Conservation (phyloP, 495 filamentous ascomycete species). For the Penicillium maclennaniae region DNA sequence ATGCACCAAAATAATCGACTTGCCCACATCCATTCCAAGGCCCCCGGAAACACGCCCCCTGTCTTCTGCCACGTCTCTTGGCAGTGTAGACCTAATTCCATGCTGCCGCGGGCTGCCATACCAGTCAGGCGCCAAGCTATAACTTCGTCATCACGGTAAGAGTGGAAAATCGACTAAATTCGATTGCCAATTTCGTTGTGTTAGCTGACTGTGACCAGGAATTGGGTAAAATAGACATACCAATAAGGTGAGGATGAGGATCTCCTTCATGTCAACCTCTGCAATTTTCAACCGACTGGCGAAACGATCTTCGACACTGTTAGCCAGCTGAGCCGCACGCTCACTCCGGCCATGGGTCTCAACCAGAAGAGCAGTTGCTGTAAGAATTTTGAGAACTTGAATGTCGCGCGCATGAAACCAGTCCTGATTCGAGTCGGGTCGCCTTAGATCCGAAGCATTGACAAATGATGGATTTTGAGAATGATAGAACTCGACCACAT, state of each 20-base stretch:
- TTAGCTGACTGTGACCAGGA: neutral
- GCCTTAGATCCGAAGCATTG: conserved; percentile 52
- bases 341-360: conserved; percentile 74
- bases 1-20: conserved; percentile 78
- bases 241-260: conserved; percentile 67
- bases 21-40: conserved; percentile 57
- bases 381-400: conserved; percentile 69
- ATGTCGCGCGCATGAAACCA: conserved; percentile 65
- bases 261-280: conserved; percentile 60
- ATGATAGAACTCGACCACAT: conserved; percentile 50
- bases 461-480: conserved; percentile 19
- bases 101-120: conserved; percentile 63
- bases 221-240: conserved; percentile 35
- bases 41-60: conserved; percentile 49
- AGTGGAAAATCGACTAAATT: conserved; percentile 71
- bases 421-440: conserved; percentile 42
- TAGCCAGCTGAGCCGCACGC: conserved; percentile 63
- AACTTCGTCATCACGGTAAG: conserved; percentile 73
- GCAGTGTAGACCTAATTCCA: conserved; percentile 76
- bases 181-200: neutral
- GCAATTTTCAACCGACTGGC: conserved; percentile 62
- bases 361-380: conserved; percentile 66
- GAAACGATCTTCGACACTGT: conserved; percentile 63
- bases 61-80: conserved; percentile 65
- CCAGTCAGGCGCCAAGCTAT: conserved; percentile 75